A percentile compares a stretch with the other conserved stretches of the same genome.
phyloP scores from a whole-genome alignment of 345 rosid genomes.

The Raphanus sativus region DNA sequence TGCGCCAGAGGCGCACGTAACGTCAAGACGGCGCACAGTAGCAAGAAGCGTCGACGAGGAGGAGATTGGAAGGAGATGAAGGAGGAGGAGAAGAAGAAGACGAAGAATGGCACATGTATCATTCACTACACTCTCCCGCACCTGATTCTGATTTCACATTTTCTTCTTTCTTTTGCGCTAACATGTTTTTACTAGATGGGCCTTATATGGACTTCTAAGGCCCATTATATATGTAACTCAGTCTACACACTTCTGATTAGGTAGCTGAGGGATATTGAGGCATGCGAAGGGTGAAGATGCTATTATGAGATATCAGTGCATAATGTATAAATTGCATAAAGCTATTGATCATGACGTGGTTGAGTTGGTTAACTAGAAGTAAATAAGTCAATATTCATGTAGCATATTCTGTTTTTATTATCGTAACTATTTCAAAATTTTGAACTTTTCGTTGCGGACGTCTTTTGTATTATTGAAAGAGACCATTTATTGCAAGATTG shows the following conservation, averaged over 20 bases:
- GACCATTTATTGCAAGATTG: conserved; percentile 33
- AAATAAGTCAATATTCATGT: no score
- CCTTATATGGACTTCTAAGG: not conserved
- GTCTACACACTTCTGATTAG: not conserved
- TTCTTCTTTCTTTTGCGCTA: not conserved
- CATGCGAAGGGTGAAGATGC: not conserved
- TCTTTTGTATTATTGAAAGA: conserved; percentile 19
- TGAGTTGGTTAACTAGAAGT: not conserved
- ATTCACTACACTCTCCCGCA: conserved; percentile 20
- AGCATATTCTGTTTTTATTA: not conserved
- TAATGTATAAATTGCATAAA: not conserved
- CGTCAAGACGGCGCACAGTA: conserved; percentile 37
- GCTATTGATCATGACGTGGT: not conserved
- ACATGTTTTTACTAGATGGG: not conserved
- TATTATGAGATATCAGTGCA: not conserved
- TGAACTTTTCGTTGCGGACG: conserved; percentile 21
- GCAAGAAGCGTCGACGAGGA: no score
- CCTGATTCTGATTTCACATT: not conserved
- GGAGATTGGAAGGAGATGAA: not conserved
- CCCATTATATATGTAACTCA: not conserved
- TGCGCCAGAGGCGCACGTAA: conserved; percentile 52
- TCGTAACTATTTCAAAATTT: not conserved
- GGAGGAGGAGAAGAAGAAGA: not conserved
- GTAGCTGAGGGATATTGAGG: not conserved
- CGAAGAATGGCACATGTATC: no score